A percentile compares a stretch with the other conserved stretches of the same genome.
Evolutionary conservation across 2,329 filamentous ascomycete species (phyloP).

Genomic region (Myotisia sp.): DNA sequence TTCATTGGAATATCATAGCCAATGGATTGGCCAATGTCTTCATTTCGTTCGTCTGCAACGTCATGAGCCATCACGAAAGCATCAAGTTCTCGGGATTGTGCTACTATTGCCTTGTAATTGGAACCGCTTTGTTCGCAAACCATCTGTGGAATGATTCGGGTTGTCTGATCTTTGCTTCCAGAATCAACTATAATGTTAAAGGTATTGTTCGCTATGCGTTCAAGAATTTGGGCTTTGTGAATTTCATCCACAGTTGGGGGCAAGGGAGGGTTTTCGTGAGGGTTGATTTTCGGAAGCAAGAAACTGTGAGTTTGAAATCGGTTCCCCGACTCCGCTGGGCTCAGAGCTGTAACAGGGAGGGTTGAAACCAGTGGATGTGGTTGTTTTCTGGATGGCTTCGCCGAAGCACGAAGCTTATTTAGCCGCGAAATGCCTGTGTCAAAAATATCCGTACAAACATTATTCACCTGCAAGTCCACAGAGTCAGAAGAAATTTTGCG

Average conservation of each 20-base stretch:
- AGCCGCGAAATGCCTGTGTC: not conserved
- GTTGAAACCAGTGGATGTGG: too few relatives aligned
- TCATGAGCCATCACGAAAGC: constrained; percentile 33
- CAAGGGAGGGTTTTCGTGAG: not conserved
- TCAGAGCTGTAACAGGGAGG: not conserved
- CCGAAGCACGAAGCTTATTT: not conserved
- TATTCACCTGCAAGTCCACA: not conserved
- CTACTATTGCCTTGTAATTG: constrained; percentile 37
- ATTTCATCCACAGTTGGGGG: not conserved
- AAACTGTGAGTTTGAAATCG: too few relatives aligned
- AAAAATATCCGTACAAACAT: not conserved
- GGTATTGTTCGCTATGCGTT: constrained; percentile 16
- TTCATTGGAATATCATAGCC: constrained; percentile 37
- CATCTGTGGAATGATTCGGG: constrained; percentile 40
- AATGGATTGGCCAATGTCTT: constrained; percentile 28
- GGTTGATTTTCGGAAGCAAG: too few relatives aligned
- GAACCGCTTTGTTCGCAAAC: constrained; percentile 29
- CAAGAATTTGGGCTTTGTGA: constrained; percentile 4
- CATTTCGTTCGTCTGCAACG: constrained; percentile 34
- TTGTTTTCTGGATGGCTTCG: not conserved
- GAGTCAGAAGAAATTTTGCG: not conserved
- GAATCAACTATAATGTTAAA: constrained; percentile 35
- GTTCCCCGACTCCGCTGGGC: not conserved
- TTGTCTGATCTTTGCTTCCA: constrained; percentile 35
- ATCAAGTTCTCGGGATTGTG: constrained; percentile 37